Evolutionary conservation across 345 rosid genomes (phyloP).

Genomic region (Lenwebbia sp.): DNA sequence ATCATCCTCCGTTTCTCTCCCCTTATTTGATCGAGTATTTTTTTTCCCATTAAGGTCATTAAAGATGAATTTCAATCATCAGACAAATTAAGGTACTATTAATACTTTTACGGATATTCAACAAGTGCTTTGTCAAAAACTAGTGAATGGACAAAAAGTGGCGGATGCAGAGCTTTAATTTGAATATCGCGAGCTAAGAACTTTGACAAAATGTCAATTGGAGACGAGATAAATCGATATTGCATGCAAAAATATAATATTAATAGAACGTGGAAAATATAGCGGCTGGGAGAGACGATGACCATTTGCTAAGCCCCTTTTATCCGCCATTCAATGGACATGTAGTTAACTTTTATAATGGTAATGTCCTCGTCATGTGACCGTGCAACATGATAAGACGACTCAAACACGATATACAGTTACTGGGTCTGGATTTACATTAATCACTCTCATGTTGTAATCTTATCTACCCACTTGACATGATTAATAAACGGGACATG

Average conservation of each 20-base stretch:
- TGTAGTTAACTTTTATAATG: not conserved
- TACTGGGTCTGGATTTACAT: not conserved
- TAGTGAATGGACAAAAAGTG: not conserved
- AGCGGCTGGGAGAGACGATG: not conserved
- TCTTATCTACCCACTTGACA: not conserved
- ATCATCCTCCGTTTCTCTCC: not conserved
- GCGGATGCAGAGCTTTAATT: not conserved
- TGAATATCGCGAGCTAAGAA: not conserved
- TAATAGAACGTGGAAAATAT: not conserved
- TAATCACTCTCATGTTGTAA: not conserved
- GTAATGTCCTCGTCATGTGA: not conserved
- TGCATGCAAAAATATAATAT: not conserved
- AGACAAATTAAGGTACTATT: not conserved
- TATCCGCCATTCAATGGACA: not conserved
- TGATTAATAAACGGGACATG: not conserved
- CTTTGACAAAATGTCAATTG: not conserved
- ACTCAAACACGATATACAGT: not conserved
- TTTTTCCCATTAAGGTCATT: not conserved
- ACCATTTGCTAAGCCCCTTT: not conserved
- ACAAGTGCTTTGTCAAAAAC: not conserved
- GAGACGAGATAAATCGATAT: not conserved
- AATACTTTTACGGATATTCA: not conserved
- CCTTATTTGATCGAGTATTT: not conserved
- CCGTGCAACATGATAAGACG: not conserved
- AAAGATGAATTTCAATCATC: not conserved